A percentile compares a stretch with the other conserved stretches of the same genome.
Evolutionary conservation across 2,329 filamentous ascomycete genomes (phyloP).

Genomic region (Macrophomina tecta): DNA sequence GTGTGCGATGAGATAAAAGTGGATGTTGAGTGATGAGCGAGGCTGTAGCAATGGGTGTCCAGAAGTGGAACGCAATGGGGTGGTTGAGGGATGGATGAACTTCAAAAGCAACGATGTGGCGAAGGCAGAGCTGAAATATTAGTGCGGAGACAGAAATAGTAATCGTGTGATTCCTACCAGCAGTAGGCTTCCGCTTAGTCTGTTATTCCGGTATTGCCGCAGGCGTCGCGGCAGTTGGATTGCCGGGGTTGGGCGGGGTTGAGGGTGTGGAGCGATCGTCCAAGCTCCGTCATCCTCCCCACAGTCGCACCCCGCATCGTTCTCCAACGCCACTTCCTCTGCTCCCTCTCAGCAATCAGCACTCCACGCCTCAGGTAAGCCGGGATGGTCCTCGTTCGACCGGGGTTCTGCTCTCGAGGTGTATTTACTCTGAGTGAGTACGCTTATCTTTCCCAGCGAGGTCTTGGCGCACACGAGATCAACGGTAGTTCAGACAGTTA

Average conservation of each 20-base stretch:
- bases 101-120: neutral
- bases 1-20: neutral
- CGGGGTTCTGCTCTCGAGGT: neutral
- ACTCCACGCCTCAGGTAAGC: neutral
- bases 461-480: neutral
- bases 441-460: neutral
- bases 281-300: conserved; percentile 23
- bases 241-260: conserved; percentile 23
- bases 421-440: neutral
- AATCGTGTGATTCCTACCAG: conserved; percentile 7
- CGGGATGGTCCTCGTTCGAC: neutral
- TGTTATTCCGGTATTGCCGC: conserved; percentile 7
- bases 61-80: neutral
- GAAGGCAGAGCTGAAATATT: conserved; percentile 10
- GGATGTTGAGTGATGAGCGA: neutral
- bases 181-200: neutral
- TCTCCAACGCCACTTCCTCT: conserved; percentile 2
- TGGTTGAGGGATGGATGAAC: neutral
- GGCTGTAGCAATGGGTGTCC: neutral
- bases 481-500: conserved; percentile 7
- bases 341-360: conserved; percentile 1
- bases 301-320: conserved; percentile 24
- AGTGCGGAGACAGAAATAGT: conserved; percentile 17
- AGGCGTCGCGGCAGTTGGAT: conserved; percentile 21
- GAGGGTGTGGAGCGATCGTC: conserved; percentile 20